Base-by-base conservation (phyloP, 257 asterid genomes). In the Capsicum chinense region DNA sequence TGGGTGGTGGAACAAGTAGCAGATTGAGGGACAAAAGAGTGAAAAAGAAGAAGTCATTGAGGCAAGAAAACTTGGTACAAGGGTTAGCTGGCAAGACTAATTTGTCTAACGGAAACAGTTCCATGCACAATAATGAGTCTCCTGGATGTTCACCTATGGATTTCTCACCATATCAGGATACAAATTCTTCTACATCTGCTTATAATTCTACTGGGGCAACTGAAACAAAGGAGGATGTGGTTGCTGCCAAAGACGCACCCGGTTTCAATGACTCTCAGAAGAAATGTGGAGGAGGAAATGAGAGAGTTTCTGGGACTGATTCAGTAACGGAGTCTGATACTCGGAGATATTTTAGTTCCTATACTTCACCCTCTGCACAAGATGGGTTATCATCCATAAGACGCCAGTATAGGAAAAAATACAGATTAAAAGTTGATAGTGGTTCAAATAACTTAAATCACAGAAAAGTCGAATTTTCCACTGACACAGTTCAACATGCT, bases 101-200 rank as follows among this genome's bases (percentile, higher is more conserved):
- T 70, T 58, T 21, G 79, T 79, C 90, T 58, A 83, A 56, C 54
- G 92, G 85, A 87, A 88, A 78, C 87, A 70, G 82, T 86, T 79
- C 88, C 57, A 83, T 74, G 62, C 84, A 83, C 80, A 90, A 83
- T 83, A 86, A 86, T 12, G 83, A 86, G 63, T 92, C 99, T 62
- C 93, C 93, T 52, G 90, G 89, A 58, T 88, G 84, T 88, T 97
- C 99, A 54, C 98, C 99, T 35, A 93, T 97, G 98, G 97, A 95
- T 83, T 93, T 93, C 92, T 95, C 99, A 62, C 99, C 98, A 79
- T 94, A 88, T 88, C 90, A 86, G 80, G 90, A 80, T 66, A 81
- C 89, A 15, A 74, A 87, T 64, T 52, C 69, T 86, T 85, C 87
- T 85, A 87, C 90, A 63, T 85, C 82, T 66, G 83, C 71, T 83